phyloP scores from a whole-genome alignment of 805 yeast species.

The Myxozyma vanderwaltii region DNA sequence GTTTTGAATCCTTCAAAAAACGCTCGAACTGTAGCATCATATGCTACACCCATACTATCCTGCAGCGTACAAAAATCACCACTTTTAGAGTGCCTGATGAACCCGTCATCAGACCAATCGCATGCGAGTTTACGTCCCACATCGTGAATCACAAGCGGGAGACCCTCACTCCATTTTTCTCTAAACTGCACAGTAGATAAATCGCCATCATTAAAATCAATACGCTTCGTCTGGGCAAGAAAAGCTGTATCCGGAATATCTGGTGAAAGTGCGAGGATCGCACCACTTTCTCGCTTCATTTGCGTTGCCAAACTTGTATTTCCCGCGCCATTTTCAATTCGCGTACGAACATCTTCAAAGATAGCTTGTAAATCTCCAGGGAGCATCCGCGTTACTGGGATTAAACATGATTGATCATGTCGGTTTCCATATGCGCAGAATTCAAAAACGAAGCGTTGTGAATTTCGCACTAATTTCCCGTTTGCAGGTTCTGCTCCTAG shows the following conservation, averaged over 20 bases:
- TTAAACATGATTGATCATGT: conserved; percentile 15
- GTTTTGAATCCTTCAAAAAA: conserved; percentile 21
- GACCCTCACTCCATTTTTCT: conserved; percentile 19
- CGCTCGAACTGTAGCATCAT: conserved; percentile 11
- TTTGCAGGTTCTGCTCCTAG: conserved; percentile 14
- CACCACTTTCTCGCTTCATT: neutral
- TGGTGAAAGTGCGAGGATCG: neutral
- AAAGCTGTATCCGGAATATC: conserved; percentile 1
- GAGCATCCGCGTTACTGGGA: conserved; percentile 23
- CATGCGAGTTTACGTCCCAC: conserved; percentile 5
- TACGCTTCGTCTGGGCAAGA: conserved; percentile 4
- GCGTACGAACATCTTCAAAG: conserved; percentile 1
- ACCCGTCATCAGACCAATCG: conserved; percentile 20
- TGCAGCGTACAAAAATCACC: conserved; percentile 15
- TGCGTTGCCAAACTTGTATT: neutral
- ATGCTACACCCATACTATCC: conserved; percentile 3
- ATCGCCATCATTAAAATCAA: conserved; percentile 10
- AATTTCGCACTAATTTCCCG: conserved; percentile 23
- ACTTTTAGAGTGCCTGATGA: conserved; percentile 9
- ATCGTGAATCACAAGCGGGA: conserved; percentile 22
- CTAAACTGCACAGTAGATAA: conserved; percentile 19
- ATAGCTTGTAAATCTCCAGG: conserved; percentile 20
- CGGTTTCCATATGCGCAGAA: conserved; percentile 30
- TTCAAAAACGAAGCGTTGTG: conserved; percentile 27
- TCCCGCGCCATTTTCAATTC: conserved; percentile 3